Evolutionary conservation across 441 rosid species (phyloP), one percentile per base, ranked within the genome.

Genomic region (Macaranga tanarius): DNA sequence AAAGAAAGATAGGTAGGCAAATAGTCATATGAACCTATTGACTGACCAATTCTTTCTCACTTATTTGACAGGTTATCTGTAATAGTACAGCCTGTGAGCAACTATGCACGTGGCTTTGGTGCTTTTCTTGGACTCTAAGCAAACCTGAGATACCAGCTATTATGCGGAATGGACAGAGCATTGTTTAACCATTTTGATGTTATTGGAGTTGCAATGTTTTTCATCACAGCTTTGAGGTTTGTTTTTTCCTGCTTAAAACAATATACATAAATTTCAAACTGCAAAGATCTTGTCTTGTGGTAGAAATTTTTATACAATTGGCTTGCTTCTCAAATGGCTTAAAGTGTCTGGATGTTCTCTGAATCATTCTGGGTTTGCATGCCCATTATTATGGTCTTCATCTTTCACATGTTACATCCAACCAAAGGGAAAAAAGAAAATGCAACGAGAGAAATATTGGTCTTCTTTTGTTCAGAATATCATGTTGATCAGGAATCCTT

Each of bases 51-150:
- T 69, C 62, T 42, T 60, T 75, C 25, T 45, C 57, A 38, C 73
- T 61, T 75, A 61, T 76, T 70, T 77, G 77, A 66, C 87, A 95
- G 99, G 83, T 79, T 92, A 75, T 91, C 97, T 22, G 93, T 95
- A 80, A 86, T 93, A 10, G 80, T 89, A 74, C 97, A 97, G 13
- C 78, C 96, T 15, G 80, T 87, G 76, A 85, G 90, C 71, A 82
- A 90, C 4, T 84, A 86, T 72, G 93, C 97, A 0, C 93, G 92
- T 70, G 97, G 96, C 72, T 89, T 90, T 68, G 98, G 99, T 55
- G 96, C 98, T 73, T 95, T 92, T 76, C 96, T 95, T 23, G 99
- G 99, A 69, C 78, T 95, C 65, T 89, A 90, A 71, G 95, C 95
- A 11, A 95, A 95, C 85, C 55, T 88, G 84, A 88, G 99, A 77